These are phyloP conservation scores for Mycena pura DNA, from an alignment of 768 basidiomycete genomes.

Conservation along the genomic window DNA sequence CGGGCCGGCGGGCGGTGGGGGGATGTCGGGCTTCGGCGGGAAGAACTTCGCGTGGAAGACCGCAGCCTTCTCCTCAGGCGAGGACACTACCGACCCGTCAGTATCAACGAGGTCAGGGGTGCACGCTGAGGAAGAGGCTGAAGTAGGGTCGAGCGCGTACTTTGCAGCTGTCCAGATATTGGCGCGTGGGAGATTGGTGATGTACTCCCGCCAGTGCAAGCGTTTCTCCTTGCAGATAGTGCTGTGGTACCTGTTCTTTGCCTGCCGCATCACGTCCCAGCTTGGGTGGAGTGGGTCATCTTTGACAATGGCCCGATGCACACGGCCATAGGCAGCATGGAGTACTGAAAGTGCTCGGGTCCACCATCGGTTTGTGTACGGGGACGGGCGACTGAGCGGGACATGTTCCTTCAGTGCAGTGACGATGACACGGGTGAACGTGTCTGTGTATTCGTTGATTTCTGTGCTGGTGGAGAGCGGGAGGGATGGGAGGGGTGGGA, in stretches of 20 bases:
- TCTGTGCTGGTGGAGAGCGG: not conserved
- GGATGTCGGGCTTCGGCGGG: not conserved
- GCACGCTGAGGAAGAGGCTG: not conserved
- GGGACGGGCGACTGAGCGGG: too few relatives aligned
- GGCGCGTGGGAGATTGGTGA: not conserved
- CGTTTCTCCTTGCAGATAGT: not conserved
- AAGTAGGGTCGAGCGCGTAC: not conserved
- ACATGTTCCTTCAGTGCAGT: not conserved
- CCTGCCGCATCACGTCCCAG: not conserved
- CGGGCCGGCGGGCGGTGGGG: not conserved
- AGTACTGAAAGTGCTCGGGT: too few relatives aligned
- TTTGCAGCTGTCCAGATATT: not conserved
- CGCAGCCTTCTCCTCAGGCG: not conserved
- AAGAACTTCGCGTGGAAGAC: not conserved
- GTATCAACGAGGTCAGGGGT: not conserved
- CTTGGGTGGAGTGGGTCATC: not conserved
- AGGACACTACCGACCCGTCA: not conserved
- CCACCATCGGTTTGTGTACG: too few relatives aligned
- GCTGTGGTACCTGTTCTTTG: not conserved
- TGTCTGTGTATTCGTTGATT: not conserved
- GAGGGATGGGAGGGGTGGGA: not conserved
- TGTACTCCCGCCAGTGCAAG: not conserved
- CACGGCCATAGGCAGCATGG: too few relatives aligned
- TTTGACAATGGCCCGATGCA: too few relatives aligned
- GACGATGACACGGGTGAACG: not conserved